Conservation (phyloP, 169 alveolate genomes). For the Amoebophrya sp. region DNA sequence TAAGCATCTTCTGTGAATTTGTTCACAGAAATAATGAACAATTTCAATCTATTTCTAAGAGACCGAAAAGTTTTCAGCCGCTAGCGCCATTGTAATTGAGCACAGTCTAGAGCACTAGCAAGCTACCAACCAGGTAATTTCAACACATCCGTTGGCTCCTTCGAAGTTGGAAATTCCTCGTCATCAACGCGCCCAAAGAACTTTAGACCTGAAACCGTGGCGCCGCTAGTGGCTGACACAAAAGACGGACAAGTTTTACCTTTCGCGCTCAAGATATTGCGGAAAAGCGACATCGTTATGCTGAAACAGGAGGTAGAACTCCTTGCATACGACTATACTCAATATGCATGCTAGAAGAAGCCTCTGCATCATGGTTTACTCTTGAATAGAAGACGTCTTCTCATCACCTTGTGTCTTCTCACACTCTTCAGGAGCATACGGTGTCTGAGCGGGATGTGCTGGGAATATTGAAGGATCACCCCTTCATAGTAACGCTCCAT, state of each 20-base stretch:
- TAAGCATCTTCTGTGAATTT: too few species aligned
- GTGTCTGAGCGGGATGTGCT: not conserved
- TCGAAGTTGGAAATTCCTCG: not conserved
- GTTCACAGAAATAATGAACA: too few species aligned
- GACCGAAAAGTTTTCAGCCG: too few species aligned
- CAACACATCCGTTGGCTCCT: not conserved
- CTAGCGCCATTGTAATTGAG: too few species aligned
- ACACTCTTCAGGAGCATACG: slow-evolving; percentile 12
- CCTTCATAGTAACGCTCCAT: slow-evolving; percentile 31
- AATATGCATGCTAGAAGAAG: too few species aligned
- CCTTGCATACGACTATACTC: too few species aligned
- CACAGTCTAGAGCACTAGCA: too few species aligned
- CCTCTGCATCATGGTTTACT: too few species aligned
- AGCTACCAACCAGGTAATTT: too few species aligned
- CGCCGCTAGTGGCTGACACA: not conserved
- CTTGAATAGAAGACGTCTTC: too few species aligned
- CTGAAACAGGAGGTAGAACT: not conserved
- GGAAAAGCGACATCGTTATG: not conserved
- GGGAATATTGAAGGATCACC: not conserved
- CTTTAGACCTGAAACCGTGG: not conserved
- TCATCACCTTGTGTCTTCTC: too few species aligned
- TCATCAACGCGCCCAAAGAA: not conserved
- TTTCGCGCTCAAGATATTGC: not conserved
- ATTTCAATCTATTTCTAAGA: too few species aligned
- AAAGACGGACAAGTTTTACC: not conserved